phyloP scores from a whole-genome alignment of 2,329 filamentous ascomycete species.

The Aspergillus persii region DNA sequence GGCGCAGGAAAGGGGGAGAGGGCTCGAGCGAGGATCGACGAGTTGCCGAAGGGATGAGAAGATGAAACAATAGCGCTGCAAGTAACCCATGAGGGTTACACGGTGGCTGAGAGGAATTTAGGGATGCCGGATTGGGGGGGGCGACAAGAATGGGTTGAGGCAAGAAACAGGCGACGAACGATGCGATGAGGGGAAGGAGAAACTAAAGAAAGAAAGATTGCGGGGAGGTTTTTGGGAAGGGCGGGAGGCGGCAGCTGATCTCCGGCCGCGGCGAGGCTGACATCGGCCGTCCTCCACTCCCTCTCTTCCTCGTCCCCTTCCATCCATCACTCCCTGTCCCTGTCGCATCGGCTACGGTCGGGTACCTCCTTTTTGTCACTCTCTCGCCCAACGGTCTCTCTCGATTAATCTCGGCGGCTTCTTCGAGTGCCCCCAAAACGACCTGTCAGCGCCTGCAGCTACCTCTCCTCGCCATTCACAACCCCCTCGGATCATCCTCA shows the following conservation, averaged over 20 bases:
- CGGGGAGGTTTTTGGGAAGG: constrained; percentile 6
- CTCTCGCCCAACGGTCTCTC: background rate
- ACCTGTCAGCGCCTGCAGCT: background rate
- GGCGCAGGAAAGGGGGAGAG: constrained; percentile 6
- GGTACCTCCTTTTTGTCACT: background rate
- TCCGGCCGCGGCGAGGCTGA: constrained; percentile 2
- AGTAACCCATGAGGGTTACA: constrained; percentile 23
- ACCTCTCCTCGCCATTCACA: background rate
- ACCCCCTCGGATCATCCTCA: constrained; percentile 17
- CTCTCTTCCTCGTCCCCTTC: constrained; percentile 2
- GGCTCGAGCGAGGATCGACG: constrained; percentile 14
- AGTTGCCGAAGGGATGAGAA: constrained; percentile 14
- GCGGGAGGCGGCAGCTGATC: constrained; percentile 11
- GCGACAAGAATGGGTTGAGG: background rate
- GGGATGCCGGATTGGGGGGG: background rate
- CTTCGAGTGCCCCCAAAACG: background rate
- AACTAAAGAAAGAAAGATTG: constrained; percentile 6
- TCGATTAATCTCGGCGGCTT: background rate
- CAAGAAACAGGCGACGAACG: constrained; percentile 12
- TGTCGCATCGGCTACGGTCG: background rate
- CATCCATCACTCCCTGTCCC: constrained; percentile 1
- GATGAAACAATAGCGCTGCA: constrained; percentile 23
- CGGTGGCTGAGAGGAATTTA: constrained; percentile 12
- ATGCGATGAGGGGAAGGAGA: constrained; percentile 11
- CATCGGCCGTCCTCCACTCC: background rate